phyloP scores from a whole-genome alignment of 306 rosid species.

The Senna tora region DNA sequence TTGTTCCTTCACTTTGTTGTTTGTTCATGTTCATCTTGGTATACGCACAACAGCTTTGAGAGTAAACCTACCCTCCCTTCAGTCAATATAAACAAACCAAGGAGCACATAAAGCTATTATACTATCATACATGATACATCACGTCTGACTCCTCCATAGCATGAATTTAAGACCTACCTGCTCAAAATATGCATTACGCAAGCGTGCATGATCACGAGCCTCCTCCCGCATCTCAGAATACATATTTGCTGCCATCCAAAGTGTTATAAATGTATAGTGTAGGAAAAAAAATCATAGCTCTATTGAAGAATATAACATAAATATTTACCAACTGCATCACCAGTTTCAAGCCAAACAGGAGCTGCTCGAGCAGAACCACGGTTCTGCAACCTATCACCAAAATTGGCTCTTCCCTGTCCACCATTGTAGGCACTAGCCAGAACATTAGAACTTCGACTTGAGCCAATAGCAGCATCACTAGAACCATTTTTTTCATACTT shows the following conservation, averaged over 20 bases:
- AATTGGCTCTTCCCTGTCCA: conserved; percentile 69
- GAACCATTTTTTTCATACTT: conserved; percentile 80
- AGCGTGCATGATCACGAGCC: conserved; percentile 97
- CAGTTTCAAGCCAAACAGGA: conserved; percentile 97
- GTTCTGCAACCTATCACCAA: conserved; percentile 67
- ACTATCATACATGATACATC: conserved; percentile 18
- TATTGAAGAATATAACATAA: conserved; percentile 52
- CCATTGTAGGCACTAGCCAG: conserved; percentile 61
- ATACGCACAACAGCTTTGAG: conserved; percentile 12
- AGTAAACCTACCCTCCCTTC: not conserved
- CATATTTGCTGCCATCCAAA: conserved; percentile 83
- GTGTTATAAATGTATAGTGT: conserved; percentile 51
- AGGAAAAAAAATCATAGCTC: conserved; percentile 37
- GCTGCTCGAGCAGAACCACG: conserved; percentile 77
- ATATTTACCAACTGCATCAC: conserved; percentile 94
- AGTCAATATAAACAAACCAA: not conserved
- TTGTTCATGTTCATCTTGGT: conserved; percentile 30
- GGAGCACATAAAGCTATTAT: conserved; percentile 1
- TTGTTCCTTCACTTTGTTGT: conserved; percentile 24
- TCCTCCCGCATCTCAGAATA: conserved; percentile 94
- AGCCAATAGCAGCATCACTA: conserved; percentile 73
- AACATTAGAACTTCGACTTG: conserved; percentile 76
- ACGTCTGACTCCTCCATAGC: conserved; percentile 17
- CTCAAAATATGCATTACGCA: conserved; percentile 92
- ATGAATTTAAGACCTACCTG: conserved; percentile 64